Evolutionary conservation across 345 rosid species (phyloP).

Genomic region (Moringa oleifera): DNA sequence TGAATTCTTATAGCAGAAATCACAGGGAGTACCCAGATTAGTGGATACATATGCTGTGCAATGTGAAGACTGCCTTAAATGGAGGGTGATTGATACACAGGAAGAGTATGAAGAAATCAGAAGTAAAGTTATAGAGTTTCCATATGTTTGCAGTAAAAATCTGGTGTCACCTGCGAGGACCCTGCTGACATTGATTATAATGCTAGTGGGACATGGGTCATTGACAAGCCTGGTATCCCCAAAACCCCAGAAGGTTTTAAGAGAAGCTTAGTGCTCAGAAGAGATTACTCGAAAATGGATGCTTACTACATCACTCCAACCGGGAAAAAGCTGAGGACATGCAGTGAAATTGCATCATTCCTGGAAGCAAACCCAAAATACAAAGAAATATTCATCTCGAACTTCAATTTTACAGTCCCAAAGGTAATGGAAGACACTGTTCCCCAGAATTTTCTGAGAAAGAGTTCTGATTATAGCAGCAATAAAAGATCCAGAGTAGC

Average conservation of each 20-base stretch:
- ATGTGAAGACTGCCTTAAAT: slow-evolving; percentile 63
- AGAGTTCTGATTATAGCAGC: slow-evolving; percentile 18
- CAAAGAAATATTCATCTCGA: slow-evolving; percentile 39
- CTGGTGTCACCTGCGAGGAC: slow-evolving; percentile 52
- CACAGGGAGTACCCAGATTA: slow-evolving; percentile 21
- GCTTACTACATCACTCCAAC: slow-evolving; percentile 75
- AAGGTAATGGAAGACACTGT: slow-evolving; percentile 82
- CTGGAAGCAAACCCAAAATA: slow-evolving; percentile 43
- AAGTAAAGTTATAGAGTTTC: slow-evolving; percentile 41
- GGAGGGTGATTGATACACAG: slow-evolving; percentile 58
- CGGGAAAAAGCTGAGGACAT: slow-evolving; percentile 69
- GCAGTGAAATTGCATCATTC: slow-evolving; percentile 51
- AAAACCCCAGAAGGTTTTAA: slow-evolving; percentile 82
- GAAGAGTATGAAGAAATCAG: slow-evolving; percentile 80
- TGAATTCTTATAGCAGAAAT: slow-evolving; percentile 1
- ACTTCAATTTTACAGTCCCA: slow-evolving; percentile 56
- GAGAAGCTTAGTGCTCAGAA: slow-evolving; percentile 62
- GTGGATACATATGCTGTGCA: slow-evolving; percentile 77
- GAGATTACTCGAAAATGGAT: slow-evolving; percentile 78
- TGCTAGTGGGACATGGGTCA: slow-evolving; percentile 65
- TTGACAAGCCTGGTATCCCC: slow-evolving; percentile 80
- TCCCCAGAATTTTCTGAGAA: slow-evolving; percentile 43
- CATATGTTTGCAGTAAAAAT: slow-evolving; percentile 45
- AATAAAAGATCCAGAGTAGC: slow-evolving; percentile 14
- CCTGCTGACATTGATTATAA: slow-evolving; percentile 67